phyloP scores from a whole-genome alignment of 1,139 yeast genomes.

The Hemisphaericaspora subhashii region DNA sequence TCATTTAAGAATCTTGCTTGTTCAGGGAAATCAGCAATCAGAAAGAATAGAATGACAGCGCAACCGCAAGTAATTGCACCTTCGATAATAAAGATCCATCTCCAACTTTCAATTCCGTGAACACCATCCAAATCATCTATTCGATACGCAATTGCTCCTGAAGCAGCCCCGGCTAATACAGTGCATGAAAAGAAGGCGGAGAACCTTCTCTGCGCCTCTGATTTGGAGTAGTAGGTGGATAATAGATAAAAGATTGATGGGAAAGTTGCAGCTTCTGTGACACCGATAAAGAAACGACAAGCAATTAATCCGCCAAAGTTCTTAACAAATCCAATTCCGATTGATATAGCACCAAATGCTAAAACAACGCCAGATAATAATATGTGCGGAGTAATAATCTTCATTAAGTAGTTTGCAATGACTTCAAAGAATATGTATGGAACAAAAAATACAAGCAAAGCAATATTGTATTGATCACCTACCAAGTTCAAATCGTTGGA shows the following conservation, averaged over 20 bases:
- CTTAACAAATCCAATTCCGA: slow-evolving; percentile 64
- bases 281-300: slow-evolving; percentile 62
- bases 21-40: slow-evolving; percentile 50
- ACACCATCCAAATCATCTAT: slow-evolving; percentile 39
- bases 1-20: slow-evolving; percentile 50
- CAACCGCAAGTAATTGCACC: slow-evolving; percentile 67
- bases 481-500: slow-evolving; percentile 47
- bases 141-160: slow-evolving; percentile 44
- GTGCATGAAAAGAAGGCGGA: too few species aligned
- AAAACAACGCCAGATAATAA: slow-evolving; percentile 61
- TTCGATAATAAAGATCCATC: slow-evolving; percentile 73
- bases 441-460: slow-evolving; percentile 67
- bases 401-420: slow-evolving; percentile 62
- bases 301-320: slow-evolving; percentile 59
- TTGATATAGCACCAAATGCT: slow-evolving; percentile 60
- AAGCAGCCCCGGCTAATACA: too few species aligned
- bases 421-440: slow-evolving; percentile 71
- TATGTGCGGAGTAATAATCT: slow-evolving; percentile 59
- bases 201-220: too few species aligned
- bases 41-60: slow-evolving; percentile 57
- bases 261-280: slow-evolving; percentile 67
- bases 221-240: slow-evolving; percentile 54
- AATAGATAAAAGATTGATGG: slow-evolving; percentile 72
- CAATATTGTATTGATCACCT: slow-evolving; percentile 62
- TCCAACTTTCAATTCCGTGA: slow-evolving; percentile 54